Evolutionary conservation across 139 green algal species (phyloP), one percentile per base, ranked within the genome.

Genomic region (Asterochloris sp.): DNA sequence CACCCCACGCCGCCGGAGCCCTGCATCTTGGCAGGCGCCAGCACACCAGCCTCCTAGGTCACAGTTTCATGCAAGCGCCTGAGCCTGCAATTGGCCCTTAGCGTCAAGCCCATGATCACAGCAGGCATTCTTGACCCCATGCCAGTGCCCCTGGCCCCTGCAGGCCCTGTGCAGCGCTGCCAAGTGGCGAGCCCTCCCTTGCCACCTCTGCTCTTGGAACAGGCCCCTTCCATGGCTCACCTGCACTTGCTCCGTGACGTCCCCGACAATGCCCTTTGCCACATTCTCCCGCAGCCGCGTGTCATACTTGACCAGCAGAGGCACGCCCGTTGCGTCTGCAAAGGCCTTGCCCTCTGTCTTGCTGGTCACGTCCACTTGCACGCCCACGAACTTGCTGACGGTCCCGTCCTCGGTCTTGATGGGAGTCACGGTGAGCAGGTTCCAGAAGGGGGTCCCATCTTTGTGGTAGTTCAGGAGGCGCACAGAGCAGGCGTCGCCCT

Each of bases 341-440:
- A 90, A 88, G 23, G 90, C 86, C 78, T 91, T 91, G 74, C 96
- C 96, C 91, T 99, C 96, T 21, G 96, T 99, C 67, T 94, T 95
- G 89, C 90, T 93, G 26, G 95, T 99, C 26, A 99, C 96, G 85
- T 99, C 96, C 69, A 99, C 95, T 85, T 95, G 93, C 66, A 97
- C 94, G 17, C 95, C 94, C 78, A 98, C 94, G 83, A 96, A 96
- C 88, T 98, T 98, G 75, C 94, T 94, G 19, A 86, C 91, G 27
- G 89, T 89, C 19, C 94, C 94, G 78, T 93, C 89, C 61, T 93
- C 92, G n/a, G 92, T 93, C 74, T 93, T 93, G 85, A 99, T 96
- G 69, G 96, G 96, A n/a, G 79, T 83, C 54, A 83, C 62, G 71
- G 67, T 81, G 38, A 88, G 66, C 73, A 84, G 84, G 73, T 88